Conservation (phyloP, 345 rosid genomes). For the Anacardium occidentale region DNA sequence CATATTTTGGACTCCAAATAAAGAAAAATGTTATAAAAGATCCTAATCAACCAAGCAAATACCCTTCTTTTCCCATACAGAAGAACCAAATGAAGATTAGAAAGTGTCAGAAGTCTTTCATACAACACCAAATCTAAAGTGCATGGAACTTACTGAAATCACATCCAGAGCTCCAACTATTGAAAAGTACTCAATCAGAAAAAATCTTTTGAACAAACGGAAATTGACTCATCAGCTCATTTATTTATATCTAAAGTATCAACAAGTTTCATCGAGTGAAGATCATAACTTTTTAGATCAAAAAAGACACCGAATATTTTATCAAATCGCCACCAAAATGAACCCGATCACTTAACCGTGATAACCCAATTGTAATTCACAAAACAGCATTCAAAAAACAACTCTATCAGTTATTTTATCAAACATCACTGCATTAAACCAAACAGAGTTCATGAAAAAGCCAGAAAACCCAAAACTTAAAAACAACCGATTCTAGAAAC, state of each 20-base stretch:
- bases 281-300: background rate
- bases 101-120: background rate
- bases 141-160: background rate
- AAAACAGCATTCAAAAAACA: constrained; percentile 2
- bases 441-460: background rate
- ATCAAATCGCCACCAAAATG: background rate
- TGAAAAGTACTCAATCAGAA: background rate
- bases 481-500: background rate
- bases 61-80: background rate
- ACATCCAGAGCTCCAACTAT: constrained; percentile 2
- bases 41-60: background rate
- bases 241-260: background rate
- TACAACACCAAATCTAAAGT: background rate
- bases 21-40: background rate
- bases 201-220: background rate
- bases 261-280: background rate
- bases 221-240: constrained; percentile 1
- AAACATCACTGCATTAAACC: constrained; percentile 8
- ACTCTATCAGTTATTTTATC: constrained; percentile 24
- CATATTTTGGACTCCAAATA: background rate
- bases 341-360: background rate
- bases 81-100: background rate
- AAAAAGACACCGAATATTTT: background rate
- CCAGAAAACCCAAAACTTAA: background rate
- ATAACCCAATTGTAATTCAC: background rate